Percentiles rank a stretch among this genome's conserved stretches.
These are phyloP conservation scores for Antrodiella citrinella DNA, from an alignment of 768 basidiomycete species.

Conservation along the genomic window DNA sequence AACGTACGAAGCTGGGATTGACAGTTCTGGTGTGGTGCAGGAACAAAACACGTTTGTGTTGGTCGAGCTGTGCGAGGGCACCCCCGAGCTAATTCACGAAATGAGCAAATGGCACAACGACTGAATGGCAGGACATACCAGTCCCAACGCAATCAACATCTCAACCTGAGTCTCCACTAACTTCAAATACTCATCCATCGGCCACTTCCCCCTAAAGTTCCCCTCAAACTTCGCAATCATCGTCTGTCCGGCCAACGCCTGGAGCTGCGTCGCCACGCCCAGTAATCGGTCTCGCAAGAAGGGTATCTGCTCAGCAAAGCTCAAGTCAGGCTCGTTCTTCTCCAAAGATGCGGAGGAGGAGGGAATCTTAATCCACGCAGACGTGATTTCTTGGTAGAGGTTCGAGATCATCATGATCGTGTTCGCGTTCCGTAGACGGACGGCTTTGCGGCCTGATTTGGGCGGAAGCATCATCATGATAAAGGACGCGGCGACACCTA, in stretches of 20 bases:
- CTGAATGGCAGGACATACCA: constrained; percentile 19
- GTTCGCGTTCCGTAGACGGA: constrained; percentile 34
- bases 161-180: constrained; percentile 33
- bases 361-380: constrained; percentile 30
- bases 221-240: constrained; percentile 38
- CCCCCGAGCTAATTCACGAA: constrained; percentile 26
- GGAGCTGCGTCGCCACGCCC: constrained; percentile 25
- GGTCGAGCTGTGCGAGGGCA: constrained; percentile 35
- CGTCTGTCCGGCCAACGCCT: constrained; percentile 27
- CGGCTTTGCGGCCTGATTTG: constrained; percentile 38
- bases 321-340: constrained; percentile 8
- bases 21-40: constrained; percentile 39
- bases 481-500: constrained; percentile 43
- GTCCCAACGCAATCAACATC: constrained; percentile 31
- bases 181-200: constrained; percentile 35
- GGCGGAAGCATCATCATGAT: constrained; percentile 48
- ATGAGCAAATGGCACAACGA: not conserved
- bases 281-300: constrained; percentile 25
- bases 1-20: constrained; percentile 45
- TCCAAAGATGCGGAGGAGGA: constrained; percentile 8
- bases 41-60: constrained; percentile 31
- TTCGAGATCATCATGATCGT: constrained; percentile 32
- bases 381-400: constrained; percentile 35
- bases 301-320: constrained; percentile 16
- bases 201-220: constrained; percentile 46